Percentiles rank a stretch among this genome's conserved stretches.
Conservation (phyloP, 2,329 filamentous ascomycete species). For the Verticillium tricorpus region DNA sequence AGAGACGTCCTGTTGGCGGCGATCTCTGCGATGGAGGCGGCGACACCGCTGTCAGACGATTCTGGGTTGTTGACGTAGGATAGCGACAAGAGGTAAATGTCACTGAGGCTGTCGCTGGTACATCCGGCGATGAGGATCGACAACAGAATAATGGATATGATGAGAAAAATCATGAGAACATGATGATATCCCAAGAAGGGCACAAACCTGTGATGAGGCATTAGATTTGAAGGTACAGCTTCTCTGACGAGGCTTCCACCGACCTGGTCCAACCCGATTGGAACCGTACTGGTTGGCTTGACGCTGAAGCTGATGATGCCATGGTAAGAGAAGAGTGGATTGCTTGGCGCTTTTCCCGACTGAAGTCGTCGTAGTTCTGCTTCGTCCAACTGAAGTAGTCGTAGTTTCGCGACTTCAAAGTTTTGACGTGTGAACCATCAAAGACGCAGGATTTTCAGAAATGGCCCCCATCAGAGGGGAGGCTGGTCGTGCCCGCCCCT, state of each 20-base stretch:
- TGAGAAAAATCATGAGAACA: slow-evolving; percentile 96
- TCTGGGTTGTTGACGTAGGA: slow-evolving; percentile 90
- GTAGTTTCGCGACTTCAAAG: no score
- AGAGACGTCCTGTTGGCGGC: slow-evolving; percentile 71
- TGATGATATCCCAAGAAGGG: slow-evolving; percentile 72
- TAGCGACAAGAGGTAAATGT: slow-evolving; percentile 96
- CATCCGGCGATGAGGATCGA: slow-evolving; percentile 56
- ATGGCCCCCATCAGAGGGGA: no score
- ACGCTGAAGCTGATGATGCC: no score
- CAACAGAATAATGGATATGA: slow-evolving; percentile 85
- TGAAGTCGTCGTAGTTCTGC: no score
- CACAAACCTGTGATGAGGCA: slow-evolving; percentile 42
- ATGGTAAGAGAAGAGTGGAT: no score
- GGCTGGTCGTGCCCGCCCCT: no score
- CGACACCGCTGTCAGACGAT: slow-evolving; percentile 74
- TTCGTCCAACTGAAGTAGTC: no score
- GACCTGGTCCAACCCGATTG: background rate
- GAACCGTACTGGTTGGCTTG: no score
- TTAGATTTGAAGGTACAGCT: background rate
- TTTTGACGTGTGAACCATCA: no score
- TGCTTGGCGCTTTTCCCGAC: no score
- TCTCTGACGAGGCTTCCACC: background rate
- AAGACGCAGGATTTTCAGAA: no score
- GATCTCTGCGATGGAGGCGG: slow-evolving; percentile 82
- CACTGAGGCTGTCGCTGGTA: slow-evolving; percentile 20